These are phyloP conservation scores for Euphorbia neoarborescens DNA, from an alignment of 441 rosid species.

Conservation along the genomic window DNA sequence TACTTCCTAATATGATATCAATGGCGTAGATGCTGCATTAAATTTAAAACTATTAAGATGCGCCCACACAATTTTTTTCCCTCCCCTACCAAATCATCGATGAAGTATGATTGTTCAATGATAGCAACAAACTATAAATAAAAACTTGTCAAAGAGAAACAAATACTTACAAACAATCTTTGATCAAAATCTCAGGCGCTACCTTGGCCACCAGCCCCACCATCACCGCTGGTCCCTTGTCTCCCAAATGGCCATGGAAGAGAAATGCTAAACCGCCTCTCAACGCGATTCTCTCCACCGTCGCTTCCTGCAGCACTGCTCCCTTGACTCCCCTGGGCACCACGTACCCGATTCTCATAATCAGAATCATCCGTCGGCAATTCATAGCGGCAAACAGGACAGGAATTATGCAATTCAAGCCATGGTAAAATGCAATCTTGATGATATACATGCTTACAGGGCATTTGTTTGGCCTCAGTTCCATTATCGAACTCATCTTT, in stretches of 20 bases:
- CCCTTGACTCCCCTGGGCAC: constrained; percentile 9
- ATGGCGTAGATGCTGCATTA: not conserved
- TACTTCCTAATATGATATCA: not conserved
- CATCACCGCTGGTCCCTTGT: constrained; percentile 16
- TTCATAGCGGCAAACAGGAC: constrained; percentile 64
- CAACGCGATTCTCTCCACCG: constrained; percentile 9
- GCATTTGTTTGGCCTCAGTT: constrained; percentile 53
- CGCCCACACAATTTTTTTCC: not conserved
- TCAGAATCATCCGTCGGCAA: constrained; percentile 33
- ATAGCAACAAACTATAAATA: not conserved
- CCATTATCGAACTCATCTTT: constrained; percentile 52
- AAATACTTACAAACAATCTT: constrained; percentile 7
- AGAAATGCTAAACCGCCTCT: constrained; percentile 20
- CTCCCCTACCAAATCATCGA: not conserved
- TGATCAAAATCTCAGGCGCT: constrained; percentile 4
- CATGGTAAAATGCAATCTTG: constrained; percentile 60
- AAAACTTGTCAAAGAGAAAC: not conserved
- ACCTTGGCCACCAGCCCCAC: constrained; percentile 19
- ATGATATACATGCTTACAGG: constrained; percentile 66
- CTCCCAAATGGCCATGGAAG: constrained; percentile 20
- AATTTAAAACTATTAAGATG: not conserved
- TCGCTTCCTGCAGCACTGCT: constrained; percentile 7
- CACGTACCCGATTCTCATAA: constrained; percentile 8
- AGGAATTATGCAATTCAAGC: constrained; percentile 52
- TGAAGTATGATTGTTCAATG: not conserved